Conservation (phyloP, 2,329 filamentous ascomycete species). For the Dactylellina drechsleri region DNA sequence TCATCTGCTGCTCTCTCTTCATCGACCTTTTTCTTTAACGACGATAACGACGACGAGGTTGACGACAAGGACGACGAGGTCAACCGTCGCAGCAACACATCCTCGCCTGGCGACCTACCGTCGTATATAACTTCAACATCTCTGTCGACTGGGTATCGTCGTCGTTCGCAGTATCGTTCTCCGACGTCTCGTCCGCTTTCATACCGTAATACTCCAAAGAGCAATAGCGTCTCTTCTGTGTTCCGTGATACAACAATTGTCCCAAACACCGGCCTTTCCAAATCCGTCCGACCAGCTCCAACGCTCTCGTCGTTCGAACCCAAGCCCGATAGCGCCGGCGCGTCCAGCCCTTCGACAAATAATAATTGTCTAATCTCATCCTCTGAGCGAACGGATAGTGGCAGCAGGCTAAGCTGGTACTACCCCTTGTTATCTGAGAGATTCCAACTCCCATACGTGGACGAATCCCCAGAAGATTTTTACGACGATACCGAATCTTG, state of each 20-base stretch:
- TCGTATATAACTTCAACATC: slow-evolving; percentile 41
- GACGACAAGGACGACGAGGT: slow-evolving; percentile 37
- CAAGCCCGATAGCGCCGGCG: slow-evolving; percentile 25
- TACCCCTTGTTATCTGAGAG: slow-evolving; percentile 43
- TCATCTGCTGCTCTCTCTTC: slow-evolving; percentile 18
- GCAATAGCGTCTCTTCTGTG: slow-evolving; percentile 30
- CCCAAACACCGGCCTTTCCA: slow-evolving; percentile 21
- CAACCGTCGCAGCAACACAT: slow-evolving; percentile 47
- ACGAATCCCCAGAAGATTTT: slow-evolving; percentile 31
- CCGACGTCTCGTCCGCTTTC: slow-evolving; percentile 37
- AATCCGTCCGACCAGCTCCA: slow-evolving; percentile 22
- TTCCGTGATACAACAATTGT: slow-evolving; percentile 33
- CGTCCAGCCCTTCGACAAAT: background rate
- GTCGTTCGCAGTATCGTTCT: slow-evolving; percentile 51
- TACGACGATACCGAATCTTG: slow-evolving; percentile 43
- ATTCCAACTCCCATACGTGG: slow-evolving; percentile 46
- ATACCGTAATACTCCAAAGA: slow-evolving; percentile 34
- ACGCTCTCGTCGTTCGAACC: slow-evolving; percentile 27
- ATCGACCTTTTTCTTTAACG: slow-evolving; percentile 41
- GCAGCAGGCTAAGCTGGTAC: slow-evolving; percentile 51
- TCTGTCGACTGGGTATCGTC: slow-evolving; percentile 22
- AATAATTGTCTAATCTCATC: slow-evolving; percentile 23
- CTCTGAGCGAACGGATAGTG: slow-evolving; percentile 39
- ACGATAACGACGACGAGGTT: slow-evolving; percentile 36
- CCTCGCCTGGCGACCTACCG: slow-evolving; percentile 40